Base-by-base conservation (phyloP, 2,329 filamentous ascomycete species). In the Onygenales sp. region DNA sequence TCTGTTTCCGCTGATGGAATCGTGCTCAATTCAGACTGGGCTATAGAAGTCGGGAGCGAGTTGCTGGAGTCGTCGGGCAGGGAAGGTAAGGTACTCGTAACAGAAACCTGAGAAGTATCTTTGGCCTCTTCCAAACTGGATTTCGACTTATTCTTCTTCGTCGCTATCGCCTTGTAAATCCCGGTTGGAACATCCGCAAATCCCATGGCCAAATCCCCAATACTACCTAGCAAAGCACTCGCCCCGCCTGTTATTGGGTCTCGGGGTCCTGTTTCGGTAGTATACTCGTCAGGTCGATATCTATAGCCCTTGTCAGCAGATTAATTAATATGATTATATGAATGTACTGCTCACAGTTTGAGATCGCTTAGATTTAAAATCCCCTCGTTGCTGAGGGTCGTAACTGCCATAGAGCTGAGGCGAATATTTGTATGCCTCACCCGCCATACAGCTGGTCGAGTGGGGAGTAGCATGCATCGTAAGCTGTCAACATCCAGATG, bases 161-260 rank as follows among this genome's bases (percentile, higher is more conserved):
- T 60, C 45, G 57, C 59, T 48, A 64, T 57, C 21, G 74, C 67
- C 57, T 75, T 76, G 45, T 80, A 63, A 3, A 82, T 75, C 45
- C 81, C 78, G 13, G 76, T 72, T 0, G 82, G 82, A 44, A 84
- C 75, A 63, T 95, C 89, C 1, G 87, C 87, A 42, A 95, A 78
- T 1, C 89, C 88, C 79, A 94, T 86, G 62, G 87, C 81, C 54
- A 96, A 84, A 41, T 81, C 86, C 31, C 86, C 84, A 46, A 93
- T 75, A n/a, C 91, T 92, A 5, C 87, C 86, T n/a, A 95, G 74
- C 0, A 96, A 71, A 0, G 90, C 88, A 44, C 83, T 81, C 0
- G 89, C 84, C 13, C 83, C 87, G 17, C 88, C 89, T 11, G 86
- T 84, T 27, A 94, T 80, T 0, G 89, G 89, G 59, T 93, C 89